phyloP scores from a whole-genome alignment of 306 rosid species.

The Parietaria judaica region DNA sequence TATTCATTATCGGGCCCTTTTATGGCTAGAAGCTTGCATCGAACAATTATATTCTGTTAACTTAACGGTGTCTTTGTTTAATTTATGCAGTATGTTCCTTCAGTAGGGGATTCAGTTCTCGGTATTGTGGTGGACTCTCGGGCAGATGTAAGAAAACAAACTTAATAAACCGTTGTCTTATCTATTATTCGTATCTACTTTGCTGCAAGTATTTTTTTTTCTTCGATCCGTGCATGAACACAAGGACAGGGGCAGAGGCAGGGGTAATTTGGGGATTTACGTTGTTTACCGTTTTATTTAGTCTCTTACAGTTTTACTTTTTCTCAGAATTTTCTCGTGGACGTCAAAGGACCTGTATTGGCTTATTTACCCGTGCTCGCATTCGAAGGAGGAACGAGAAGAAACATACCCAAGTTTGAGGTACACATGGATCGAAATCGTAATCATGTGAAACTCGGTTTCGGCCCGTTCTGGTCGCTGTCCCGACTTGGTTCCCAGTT shows the following conservation, averaged over 20 bases:
- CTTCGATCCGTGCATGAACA: no score
- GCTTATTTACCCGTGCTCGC: slow-evolving; percentile 90
- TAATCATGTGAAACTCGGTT: no score
- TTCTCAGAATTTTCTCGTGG: slow-evolving; percentile 81
- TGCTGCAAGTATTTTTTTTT: background rate
- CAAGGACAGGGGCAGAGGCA: no score
- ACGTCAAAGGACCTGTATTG: slow-evolving; percentile 79
- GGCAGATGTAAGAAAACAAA: slow-evolving; percentile 61
- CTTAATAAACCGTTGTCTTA: background rate
- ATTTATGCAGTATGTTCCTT: slow-evolving; percentile 72
- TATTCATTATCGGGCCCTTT: background rate
- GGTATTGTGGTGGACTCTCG: slow-evolving; percentile 81
- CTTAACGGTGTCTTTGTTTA: slow-evolving; percentile 2
- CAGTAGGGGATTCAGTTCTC: slow-evolving; percentile 69
- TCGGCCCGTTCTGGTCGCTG: no score
- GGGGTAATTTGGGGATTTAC: no score
- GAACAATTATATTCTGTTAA: background rate
- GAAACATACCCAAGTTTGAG: slow-evolving; percentile 93
- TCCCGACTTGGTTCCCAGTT: no score
- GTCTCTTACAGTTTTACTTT: slow-evolving; percentile 8
- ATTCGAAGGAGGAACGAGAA: slow-evolving; percentile 97
- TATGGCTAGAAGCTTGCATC: background rate
- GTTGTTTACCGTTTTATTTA: background rate
- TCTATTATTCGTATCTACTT: background rate
- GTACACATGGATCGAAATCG: slow-evolving; percentile 19